Conservation (phyloP, 1,284 basidiomycete genomes). For the Microbotryomycetes sp. region DNA sequence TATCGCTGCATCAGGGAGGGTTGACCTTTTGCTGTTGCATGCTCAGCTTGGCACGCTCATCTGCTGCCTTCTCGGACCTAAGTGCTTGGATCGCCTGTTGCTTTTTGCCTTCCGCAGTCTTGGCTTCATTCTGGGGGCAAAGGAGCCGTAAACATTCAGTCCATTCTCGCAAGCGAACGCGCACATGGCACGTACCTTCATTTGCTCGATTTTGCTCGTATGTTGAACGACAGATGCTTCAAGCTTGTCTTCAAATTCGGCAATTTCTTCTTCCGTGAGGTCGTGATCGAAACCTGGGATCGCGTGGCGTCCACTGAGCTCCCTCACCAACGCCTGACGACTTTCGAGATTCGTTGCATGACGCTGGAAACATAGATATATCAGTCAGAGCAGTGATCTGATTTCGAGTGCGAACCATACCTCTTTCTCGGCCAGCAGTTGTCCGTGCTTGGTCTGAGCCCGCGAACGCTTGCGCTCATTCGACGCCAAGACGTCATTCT, state of each 20-base stretch:
- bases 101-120: constrained; percentile 28
- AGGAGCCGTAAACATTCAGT: not conserved
- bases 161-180: not conserved
- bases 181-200: constrained; percentile 14
- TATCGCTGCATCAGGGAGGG: constrained; percentile 33
- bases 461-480: constrained; percentile 53
- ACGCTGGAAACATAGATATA: constrained; percentile 52
- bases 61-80: constrained; percentile 31
- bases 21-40: constrained; percentile 33
- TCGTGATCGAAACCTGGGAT: constrained; percentile 66
- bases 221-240: constrained; percentile 43
- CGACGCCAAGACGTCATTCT: constrained; percentile 54
- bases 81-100: constrained; percentile 34
- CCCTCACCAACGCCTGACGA: constrained; percentile 65
- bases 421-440: constrained; percentile 53
- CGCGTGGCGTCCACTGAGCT: constrained; percentile 59
- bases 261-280: constrained; percentile 57
- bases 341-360: constrained; percentile 66
- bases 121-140: constrained; percentile 21
- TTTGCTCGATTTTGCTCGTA: constrained; percentile 25
- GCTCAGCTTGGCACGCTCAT: constrained; percentile 26
- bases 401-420: constrained; percentile 26
- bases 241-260: constrained; percentile 60
- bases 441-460: constrained; percentile 55
- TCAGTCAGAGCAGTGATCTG: no score